Evolutionary conservation across 208 protist species (phyloP).

Genomic region (Phytomonas francai): DNA sequence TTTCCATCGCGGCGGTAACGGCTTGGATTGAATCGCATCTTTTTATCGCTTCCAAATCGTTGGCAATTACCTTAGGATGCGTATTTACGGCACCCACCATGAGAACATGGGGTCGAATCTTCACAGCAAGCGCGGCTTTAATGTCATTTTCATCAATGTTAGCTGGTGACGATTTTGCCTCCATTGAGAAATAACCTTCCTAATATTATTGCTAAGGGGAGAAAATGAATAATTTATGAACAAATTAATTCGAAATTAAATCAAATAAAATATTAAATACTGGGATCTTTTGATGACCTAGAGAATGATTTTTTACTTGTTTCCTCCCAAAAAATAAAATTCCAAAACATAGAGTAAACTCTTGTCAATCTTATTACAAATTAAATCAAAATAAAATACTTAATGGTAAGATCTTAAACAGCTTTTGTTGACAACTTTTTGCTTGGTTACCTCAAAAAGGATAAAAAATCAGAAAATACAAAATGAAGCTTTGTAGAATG

Average conservation of each 20-base stretch:
- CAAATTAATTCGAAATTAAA: constrained; percentile 12
- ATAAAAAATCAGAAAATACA: neutral
- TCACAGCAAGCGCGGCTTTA: constrained; percentile 24
- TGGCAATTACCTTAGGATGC: constrained; percentile 55
- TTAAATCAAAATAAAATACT: constrained; percentile 16
- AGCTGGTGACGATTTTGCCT: constrained; percentile 10
- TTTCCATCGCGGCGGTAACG: constrained; percentile 40
- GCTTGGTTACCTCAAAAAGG: constrained; percentile 15
- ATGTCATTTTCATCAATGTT: constrained; percentile 55
- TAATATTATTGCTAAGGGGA: neutral
- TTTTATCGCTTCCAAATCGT: constrained; percentile 72
- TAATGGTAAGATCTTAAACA: constrained; percentile 1
- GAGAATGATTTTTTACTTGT: neutral
- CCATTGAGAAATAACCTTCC: neutral
- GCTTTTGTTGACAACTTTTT: constrained; percentile 12
- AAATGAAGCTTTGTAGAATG: constrained; percentile 1
- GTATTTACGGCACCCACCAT: constrained; percentile 40
- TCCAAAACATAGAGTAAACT: constrained; percentile 6
- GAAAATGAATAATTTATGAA: constrained; percentile 7
- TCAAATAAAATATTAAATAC: neutral
- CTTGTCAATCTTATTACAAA: constrained; percentile 7
- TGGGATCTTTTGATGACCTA: neutral
- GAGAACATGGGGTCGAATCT: constrained; percentile 62
- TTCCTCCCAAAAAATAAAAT: constrained; percentile 1
- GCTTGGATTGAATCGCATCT: constrained; percentile 48